phyloP scores from a whole-genome alignment of 1,139 yeast species.

The Martiniozyma asiatica region DNA sequence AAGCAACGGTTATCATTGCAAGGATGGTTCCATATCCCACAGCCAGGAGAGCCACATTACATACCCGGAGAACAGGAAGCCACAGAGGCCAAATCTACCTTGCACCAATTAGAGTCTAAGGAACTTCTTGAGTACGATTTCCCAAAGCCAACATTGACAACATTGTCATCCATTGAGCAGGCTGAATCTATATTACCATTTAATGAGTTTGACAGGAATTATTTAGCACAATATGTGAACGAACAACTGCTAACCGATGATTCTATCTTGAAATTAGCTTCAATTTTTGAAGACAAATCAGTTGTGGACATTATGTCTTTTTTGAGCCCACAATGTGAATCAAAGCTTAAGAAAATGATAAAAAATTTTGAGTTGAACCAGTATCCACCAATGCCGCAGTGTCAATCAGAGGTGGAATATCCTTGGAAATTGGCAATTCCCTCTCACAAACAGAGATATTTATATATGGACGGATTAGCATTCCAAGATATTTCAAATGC shows the following conservation, averaged over 20 bases:
- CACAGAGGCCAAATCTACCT: slow-evolving; percentile 64
- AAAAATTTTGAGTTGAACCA: slow-evolving; percentile 42
- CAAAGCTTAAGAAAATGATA: slow-evolving; percentile 33
- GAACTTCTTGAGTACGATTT: slow-evolving; percentile 72
- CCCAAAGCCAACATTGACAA: slow-evolving; percentile 44
- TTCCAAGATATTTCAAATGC: slow-evolving; percentile 23
- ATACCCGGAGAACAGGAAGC: slow-evolving; percentile 69
- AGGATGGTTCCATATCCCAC: slow-evolving; percentile 99
- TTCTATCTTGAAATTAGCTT: slow-evolving; percentile 33
- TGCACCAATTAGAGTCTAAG: slow-evolving; percentile 69
- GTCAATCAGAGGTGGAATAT: slow-evolving; percentile 38
- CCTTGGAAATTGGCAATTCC: slow-evolving; percentile 95
- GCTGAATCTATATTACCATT: slow-evolving; percentile 16
- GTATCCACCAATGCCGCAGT: slow-evolving; percentile 40
- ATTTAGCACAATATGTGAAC: slow-evolving; percentile 43
- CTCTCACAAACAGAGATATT: slow-evolving; percentile 81
- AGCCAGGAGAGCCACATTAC: slow-evolving; percentile 77
- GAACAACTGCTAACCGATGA: slow-evolving; percentile 36
- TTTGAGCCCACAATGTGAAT: slow-evolving; percentile 45
- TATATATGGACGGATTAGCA: slow-evolving; percentile 60
- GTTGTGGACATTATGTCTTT: slow-evolving; percentile 56
- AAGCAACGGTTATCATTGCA: slow-evolving; percentile 84
- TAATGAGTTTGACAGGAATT: slow-evolving; percentile 29
- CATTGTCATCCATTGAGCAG: slow-evolving; percentile 19
- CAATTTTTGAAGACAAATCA: slow-evolving; percentile 52